phyloP scores from a whole-genome alignment of 129 eudicot genomes.

The Flaveria ramosissima region DNA sequence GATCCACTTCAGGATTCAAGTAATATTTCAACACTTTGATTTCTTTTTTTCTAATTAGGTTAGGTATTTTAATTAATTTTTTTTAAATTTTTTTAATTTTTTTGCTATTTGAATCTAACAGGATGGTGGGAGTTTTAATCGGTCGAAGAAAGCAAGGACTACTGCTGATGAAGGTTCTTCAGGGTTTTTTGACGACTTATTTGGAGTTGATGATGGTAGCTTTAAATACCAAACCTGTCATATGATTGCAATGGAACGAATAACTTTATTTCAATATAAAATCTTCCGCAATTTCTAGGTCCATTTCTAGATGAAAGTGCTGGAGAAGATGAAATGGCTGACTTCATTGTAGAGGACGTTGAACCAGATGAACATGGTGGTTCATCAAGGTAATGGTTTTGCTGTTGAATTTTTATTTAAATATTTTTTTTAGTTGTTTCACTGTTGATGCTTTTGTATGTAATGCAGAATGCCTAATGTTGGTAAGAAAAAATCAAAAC shows the following conservation, averaged over 20 bases:
- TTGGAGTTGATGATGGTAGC: conserved; percentile 79
- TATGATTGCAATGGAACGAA: background rate
- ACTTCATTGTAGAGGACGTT: conserved; percentile 59
- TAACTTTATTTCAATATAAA: background rate
- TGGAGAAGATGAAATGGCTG: conserved; percentile 75
- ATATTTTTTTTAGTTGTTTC: conserved; percentile 10
- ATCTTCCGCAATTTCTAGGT: conserved; percentile 23
- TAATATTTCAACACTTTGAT: conserved; percentile 3
- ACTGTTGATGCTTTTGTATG: conserved; percentile 17
- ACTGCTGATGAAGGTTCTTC: conserved; percentile 44
- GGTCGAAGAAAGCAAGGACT: conserved; percentile 50
- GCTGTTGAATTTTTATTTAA: background rate
- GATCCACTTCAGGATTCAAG: background rate
- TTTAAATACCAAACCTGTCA: background rate
- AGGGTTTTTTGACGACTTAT: conserved; percentile 49
- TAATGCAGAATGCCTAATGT: conserved; percentile 53
- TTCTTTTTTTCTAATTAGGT: background rate
- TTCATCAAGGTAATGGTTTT: conserved; percentile 34
- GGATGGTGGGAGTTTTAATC: conserved; percentile 67
- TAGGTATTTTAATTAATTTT: conserved; percentile 2
- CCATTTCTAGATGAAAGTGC: conserved; percentile 39
- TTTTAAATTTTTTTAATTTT: background rate
- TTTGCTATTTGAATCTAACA: conserved; percentile 19
- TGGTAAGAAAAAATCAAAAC: conserved; percentile 51
- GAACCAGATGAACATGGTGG: conserved; percentile 38